A percentile compares a stretch with the other conserved stretches of the same genome.
phyloP scores from a whole-genome alignment of 2,329 filamentous ascomycete genomes.

The Neoarthrinium moseri region DNA sequence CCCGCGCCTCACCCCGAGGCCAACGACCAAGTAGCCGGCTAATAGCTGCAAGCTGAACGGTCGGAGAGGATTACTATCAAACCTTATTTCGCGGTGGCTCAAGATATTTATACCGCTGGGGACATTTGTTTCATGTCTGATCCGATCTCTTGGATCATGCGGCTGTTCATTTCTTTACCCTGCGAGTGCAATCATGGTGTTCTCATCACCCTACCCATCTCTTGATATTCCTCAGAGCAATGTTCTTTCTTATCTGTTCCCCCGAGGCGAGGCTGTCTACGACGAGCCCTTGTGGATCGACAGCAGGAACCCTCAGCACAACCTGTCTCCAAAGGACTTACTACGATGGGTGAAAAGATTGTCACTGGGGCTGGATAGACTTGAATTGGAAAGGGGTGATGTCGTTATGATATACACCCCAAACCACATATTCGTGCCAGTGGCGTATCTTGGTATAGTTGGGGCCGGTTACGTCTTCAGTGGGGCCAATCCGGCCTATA shows the following conservation, averaged over 20 bases:
- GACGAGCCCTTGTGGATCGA: slow-evolving; percentile 54
- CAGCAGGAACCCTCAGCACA: slow-evolving; percentile 39
- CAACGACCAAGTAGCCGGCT: not conserved
- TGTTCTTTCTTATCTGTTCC: slow-evolving; percentile 36
- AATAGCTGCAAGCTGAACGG: not conserved
- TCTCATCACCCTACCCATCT: slow-evolving; percentile 39
- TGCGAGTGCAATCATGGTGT: slow-evolving; percentile 32
- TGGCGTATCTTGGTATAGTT: slow-evolving; percentile 52
- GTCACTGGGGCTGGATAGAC: slow-evolving; percentile 43
- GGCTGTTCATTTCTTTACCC: not conserved
- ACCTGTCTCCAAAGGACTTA: slow-evolving; percentile 45
- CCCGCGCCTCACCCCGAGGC: not conserved
- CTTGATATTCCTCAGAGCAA: slow-evolving; percentile 45
- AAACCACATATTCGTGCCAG: slow-evolving; percentile 55
- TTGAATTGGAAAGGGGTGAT: slow-evolving; percentile 46
- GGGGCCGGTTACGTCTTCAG: slow-evolving; percentile 53
- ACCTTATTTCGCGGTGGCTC: not conserved
- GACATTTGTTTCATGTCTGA: not conserved
- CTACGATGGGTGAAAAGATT: slow-evolving; percentile 51
- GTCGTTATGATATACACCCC: slow-evolving; percentile 53
- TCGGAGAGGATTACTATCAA: not conserved
- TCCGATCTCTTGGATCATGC: not conserved
- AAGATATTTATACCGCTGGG: not conserved
- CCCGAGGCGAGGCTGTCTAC: slow-evolving; percentile 27
- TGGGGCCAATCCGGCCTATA: slow-evolving; percentile 53